Conservation (phyloP, 768 basidiomycete genomes). For the Nidularia sp. region DNA sequence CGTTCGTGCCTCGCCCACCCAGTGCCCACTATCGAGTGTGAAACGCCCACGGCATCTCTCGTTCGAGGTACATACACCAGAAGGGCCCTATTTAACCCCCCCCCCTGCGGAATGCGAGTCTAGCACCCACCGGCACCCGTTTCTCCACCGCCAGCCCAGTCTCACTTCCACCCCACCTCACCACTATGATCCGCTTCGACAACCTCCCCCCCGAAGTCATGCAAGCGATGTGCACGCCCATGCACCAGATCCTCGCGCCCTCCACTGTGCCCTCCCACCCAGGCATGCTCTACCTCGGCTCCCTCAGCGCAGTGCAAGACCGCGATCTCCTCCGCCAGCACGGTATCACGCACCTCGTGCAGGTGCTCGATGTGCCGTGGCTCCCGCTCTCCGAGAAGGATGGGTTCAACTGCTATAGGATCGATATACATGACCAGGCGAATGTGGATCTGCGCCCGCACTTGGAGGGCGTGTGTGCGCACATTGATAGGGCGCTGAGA, state of each 20-base stretch:
- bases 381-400: constrained; percentile 44
- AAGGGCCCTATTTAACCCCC: too few species aligned
- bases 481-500: constrained; percentile 60
- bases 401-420: constrained; percentile 54
- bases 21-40: too few species aligned
- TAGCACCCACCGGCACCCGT: background rate
- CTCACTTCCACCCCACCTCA: constrained; percentile 1
- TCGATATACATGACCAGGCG: constrained; percentile 63
- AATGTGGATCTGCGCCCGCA: constrained; percentile 63
- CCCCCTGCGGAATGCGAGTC: too few species aligned
- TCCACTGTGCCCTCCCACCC: constrained; percentile 19
- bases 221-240: constrained; percentile 83
- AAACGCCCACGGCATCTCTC: too few species aligned
- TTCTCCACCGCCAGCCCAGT: constrained; percentile 2
- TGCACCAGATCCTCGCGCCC: constrained; percentile 66
- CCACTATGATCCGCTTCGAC: constrained; percentile 74
- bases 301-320: constrained; percentile 58
- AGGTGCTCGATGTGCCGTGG: constrained; percentile 67
- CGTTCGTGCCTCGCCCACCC: too few species aligned
- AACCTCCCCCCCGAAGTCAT: constrained; percentile 69
- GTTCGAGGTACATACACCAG: too few species aligned
- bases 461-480: constrained; percentile 62
- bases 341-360: constrained; percentile 56
- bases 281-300: constrained; percentile 69
- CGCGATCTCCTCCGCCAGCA: constrained; percentile 42